Evolutionary conservation across 1,284 basidiomycete genomes (phyloP).

Genomic region (Leccinum ponderosum): DNA sequence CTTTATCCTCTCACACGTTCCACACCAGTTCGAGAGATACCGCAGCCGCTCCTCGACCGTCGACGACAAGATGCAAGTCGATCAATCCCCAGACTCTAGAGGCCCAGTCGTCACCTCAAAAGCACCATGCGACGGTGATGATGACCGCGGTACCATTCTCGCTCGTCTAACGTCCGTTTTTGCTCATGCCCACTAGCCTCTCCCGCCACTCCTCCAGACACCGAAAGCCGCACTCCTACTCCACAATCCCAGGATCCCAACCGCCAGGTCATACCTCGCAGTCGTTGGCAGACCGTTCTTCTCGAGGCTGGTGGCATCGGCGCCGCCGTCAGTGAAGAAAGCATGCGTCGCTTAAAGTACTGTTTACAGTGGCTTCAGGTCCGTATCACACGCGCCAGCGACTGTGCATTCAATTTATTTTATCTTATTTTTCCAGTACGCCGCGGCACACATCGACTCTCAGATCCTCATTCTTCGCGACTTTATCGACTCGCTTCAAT

Average conservation of each 20-base stretch:
- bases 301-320: constrained; percentile 89
- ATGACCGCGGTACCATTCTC: constrained; percentile 8
- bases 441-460: constrained; percentile 84
- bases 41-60: constrained; percentile 39
- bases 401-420: background rate
- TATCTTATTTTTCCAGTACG: constrained; percentile 59
- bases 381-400: background rate
- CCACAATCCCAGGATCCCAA: constrained; percentile 28
- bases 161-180: constrained; percentile 5
- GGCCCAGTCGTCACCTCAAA: background rate
- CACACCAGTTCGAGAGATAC: constrained; percentile 52
- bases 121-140: background rate
- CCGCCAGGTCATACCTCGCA: constrained; percentile 56
- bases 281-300: constrained; percentile 82
- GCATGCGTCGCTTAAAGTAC: constrained; percentile 84
- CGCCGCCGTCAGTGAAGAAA: constrained; percentile 87
- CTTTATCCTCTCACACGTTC: background rate
- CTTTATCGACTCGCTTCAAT: constrained; percentile 73
- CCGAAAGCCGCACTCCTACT: constrained; percentile 20
- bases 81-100: constrained; percentile 13
- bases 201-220: background rate
- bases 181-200: constrained; percentile 11
- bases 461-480: constrained; percentile 84
- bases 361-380: constrained; percentile 91
- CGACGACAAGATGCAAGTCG: constrained; percentile 30